Evolutionary conservation across 2,329 filamentous ascomycete species (phyloP).

Genomic region (Chaetomium strumarium): DNA sequence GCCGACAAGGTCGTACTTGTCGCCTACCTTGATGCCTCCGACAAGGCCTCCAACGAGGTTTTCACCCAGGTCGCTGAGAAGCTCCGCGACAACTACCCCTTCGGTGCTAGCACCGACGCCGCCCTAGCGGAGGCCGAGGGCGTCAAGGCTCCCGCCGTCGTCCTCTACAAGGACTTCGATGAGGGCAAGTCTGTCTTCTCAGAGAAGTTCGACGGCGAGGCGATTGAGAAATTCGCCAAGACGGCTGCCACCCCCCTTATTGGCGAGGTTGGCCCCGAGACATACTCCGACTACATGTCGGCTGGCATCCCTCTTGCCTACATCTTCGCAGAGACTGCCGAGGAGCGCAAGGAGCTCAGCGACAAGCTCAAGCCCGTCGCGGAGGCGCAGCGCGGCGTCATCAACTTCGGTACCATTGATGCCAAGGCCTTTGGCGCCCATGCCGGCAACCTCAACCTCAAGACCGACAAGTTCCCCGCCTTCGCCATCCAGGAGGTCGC

Average conservation of each 20-base stretch:
- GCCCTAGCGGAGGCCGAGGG: slow-evolving; percentile 83
- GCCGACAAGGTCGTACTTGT: slow-evolving; percentile 95
- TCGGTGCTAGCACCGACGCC: slow-evolving; percentile 80
- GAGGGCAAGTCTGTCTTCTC: slow-evolving; percentile 86
- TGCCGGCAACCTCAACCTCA: slow-evolving; percentile 93
- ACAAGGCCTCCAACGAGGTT: slow-evolving; percentile 82
- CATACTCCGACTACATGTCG: slow-evolving; percentile 91
- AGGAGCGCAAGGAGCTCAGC: slow-evolving; percentile 78
- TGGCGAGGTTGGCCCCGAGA: slow-evolving; percentile 94
- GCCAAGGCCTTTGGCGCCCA: slow-evolving; percentile 91
- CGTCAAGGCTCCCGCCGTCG: slow-evolving; percentile 77
- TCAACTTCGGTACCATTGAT: slow-evolving; percentile 98
- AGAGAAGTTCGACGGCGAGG: slow-evolving; percentile 74
- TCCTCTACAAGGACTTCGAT: slow-evolving; percentile 97
- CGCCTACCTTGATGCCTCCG: slow-evolving; percentile 73
- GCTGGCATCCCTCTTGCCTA: slow-evolving; percentile 90
- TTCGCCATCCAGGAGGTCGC: slow-evolving; percentile 94
- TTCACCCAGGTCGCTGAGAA: slow-evolving; percentile 68
- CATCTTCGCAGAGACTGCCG: slow-evolving; percentile 88
- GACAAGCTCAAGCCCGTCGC: slow-evolving; percentile 78
- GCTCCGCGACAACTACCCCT: slow-evolving; percentile 86
- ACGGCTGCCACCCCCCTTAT: slow-evolving; percentile 81
- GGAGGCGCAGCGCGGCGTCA: slow-evolving; percentile 82
- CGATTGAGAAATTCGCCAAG: slow-evolving; percentile 78
- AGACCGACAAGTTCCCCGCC: slow-evolving; percentile 88